Evolutionary conservation across 306 rosid species (phyloP).

Genomic region (Quercus suber): DNA sequence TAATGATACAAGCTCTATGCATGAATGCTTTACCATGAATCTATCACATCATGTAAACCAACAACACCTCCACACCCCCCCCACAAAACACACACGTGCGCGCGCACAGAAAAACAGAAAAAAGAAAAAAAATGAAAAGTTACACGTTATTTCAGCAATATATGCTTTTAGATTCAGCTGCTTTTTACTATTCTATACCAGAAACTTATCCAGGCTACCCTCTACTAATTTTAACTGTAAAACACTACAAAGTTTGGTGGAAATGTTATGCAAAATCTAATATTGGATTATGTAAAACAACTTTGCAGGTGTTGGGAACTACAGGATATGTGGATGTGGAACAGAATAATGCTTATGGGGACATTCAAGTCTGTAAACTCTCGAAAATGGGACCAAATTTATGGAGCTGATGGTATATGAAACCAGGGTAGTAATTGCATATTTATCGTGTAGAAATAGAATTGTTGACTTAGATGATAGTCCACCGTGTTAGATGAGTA

Average conservation of each 20-base stretch:
- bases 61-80: no score
- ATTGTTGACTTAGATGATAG: neutral
- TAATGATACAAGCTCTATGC: neutral
- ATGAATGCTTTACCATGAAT: no score
- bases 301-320: slow-evolving; percentile 67
- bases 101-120: neutral
- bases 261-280: neutral
- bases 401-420: slow-evolving; percentile 17
- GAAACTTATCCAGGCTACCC: neutral
- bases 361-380: slow-evolving; percentile 46
- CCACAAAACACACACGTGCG: no score
- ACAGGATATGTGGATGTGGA: slow-evolving; percentile 60
- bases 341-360: slow-evolving; percentile 60
- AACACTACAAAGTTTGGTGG: neutral
- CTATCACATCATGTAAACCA: no score
- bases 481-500: neutral
- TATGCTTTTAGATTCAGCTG: neutral
- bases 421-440: neutral
- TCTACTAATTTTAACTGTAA: neutral
- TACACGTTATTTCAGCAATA: neutral
- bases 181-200: neutral
- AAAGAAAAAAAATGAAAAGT: neutral
- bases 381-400: slow-evolving; percentile 45
- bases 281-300: slow-evolving; percentile 2
- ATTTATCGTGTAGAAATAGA: slow-evolving; percentile 11